Percentiles rank a stretch among this genome's conserved stretches.
Evolutionary conservation across 805 yeast species (phyloP).

Genomic region (Pichia manshurica): DNA sequence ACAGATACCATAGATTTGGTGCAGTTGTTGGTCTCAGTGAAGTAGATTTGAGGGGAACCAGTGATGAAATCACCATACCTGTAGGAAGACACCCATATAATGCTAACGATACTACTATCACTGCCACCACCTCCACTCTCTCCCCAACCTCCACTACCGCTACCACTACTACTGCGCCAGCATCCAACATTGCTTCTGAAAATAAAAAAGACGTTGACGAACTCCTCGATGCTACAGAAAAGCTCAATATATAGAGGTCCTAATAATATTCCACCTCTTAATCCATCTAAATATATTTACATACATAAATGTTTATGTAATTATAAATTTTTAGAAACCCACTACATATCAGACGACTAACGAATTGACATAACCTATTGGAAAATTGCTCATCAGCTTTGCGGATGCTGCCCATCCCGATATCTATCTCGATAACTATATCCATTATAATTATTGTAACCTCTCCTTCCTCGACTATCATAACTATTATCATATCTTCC

Average conservation of each 20-base stretch:
- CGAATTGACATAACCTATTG: no score
- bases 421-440: background rate
- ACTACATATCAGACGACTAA: background rate
- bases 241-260: background rate
- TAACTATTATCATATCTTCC: background rate
- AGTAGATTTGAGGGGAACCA: slow-evolving; percentile 55
- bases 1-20: slow-evolving; percentile 70
- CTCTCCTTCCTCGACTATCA: background rate
- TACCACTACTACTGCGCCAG: background rate
- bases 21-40: slow-evolving; percentile 75
- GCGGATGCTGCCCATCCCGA: no score
- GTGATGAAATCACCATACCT: slow-evolving; percentile 23
- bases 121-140: background rate
- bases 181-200: background rate
- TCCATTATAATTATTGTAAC: background rate
- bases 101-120: slow-evolving; percentile 2
- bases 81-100: slow-evolving; percentile 29
- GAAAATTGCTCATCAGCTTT: no score
- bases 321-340: no score
- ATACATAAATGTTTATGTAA: no score
- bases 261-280: background rate
- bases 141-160: background rate
- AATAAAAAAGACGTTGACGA: background rate
- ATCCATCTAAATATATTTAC: background rate
- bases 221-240: slow-evolving; percentile 1